Conservation (phyloP, 78 protist species). For the Dictyostelium capitatum region DNA sequence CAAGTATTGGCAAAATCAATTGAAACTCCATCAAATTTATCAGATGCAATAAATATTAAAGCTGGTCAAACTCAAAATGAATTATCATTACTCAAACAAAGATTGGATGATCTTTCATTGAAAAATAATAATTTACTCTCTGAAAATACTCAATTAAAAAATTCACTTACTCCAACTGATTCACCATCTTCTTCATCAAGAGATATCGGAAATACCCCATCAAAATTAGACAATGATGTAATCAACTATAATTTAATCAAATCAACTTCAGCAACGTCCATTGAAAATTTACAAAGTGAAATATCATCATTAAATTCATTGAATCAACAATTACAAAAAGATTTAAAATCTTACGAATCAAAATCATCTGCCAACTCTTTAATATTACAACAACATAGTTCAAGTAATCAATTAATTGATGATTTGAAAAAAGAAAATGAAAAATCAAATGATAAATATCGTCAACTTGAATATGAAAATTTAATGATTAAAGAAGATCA, state of each 20-base stretch:
- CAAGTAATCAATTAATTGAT: conserved; percentile 14
- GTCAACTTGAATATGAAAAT: conserved; percentile 40
- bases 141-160: conserved; percentile 41
- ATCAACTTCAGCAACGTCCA: conserved; percentile 13
- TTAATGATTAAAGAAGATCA: conserved; percentile 11
- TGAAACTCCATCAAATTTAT: not conserved
- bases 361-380: not conserved
- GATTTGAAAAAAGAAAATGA: conserved; percentile 49
- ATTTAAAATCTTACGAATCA: conserved; percentile 28
- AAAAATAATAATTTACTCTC: not conserved
- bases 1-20: conserved; percentile 18
- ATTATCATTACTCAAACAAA: conserved; percentile 13
- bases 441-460: conserved; percentile 23
- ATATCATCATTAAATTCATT: conserved; percentile 24
- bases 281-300: conserved; percentile 44
- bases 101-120: conserved; percentile 23
- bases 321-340: conserved; percentile 42
- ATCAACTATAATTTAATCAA: not conserved
- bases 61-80: conserved; percentile 80
- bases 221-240: not conserved
- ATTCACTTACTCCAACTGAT: not conserved
- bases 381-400: too few species aligned
- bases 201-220: conserved; percentile 1
- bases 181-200: conserved; percentile 39
- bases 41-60: conserved; percentile 63